Base-by-base conservation (phyloP, 164 flowering plant genomes). In the Echeveria elegans region DNA sequence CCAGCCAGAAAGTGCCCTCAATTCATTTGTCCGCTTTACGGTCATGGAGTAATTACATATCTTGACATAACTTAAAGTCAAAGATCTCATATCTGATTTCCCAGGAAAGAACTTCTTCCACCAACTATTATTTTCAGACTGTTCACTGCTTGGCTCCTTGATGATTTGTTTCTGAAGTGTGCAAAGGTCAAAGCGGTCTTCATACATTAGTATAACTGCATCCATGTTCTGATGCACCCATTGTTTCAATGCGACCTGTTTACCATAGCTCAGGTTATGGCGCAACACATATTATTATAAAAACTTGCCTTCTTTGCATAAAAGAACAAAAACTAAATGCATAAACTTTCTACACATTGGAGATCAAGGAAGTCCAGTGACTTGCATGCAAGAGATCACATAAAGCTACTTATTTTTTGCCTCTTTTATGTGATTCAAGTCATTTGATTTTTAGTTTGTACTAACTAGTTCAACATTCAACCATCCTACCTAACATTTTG, bases 151-250 rank as follows among this genome's bases (percentile, higher is more conserved):
- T 43, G 79, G 45, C 37, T 68, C 76, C 72, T 77, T 79, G 47
- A 76, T 67, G 26, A 66, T 65, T 66, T 76, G 83, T 24, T 66
- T 80, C 43, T 80, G 72, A 59, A 93, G 82, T 16, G 78, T 81
- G 66, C 70, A 73, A 23, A 94, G 72, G 77, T 94, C 93, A 83
- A 91, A 89, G 31, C 88, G 89, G 69, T 94, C 99, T 73, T 94
- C 96, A 68, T 94, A 91, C 97, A 94, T 88, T 58, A 89, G 83
- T 52, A 80, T 81, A 69, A 91, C 81, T 65, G 90, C 82, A 16
- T 84, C 96, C 78, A 91, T 71, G 71, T 91, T 91, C 65, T 83
- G 92, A 80, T 86, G 81, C 77, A 91, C 67, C 99, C 99, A 94
- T 69, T 75, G 87, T 36, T 80, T 77, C 77, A 94, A 36, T 66